Evolutionary conservation across 1,284 basidiomycete genomes (phyloP), one percentile per base, ranked within the genome.

Genomic region (Ceraceosorus guamensis): DNA sequence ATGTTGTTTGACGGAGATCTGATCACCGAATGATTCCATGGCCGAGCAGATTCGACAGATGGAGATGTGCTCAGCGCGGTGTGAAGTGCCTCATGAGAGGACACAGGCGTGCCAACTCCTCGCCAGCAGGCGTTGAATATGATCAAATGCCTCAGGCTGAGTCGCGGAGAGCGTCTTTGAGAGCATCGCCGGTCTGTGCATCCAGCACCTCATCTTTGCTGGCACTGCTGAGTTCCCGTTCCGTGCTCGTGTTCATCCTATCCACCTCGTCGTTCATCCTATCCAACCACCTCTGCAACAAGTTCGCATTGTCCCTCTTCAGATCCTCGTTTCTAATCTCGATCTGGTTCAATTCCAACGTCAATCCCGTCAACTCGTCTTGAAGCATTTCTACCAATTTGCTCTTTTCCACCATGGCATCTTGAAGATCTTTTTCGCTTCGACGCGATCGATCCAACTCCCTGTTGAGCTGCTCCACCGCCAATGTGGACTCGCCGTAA

Each of bases 221-320:
- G n/a, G n/a, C n/a, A n/a, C n/a, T n/a, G n/a, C n/a, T n/a, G n/a
- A n/a, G n/a, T n/a, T 41, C 37, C 37, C n/a, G 8, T n/a, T 41
- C 37, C 8, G 37, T 41, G 37, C 37, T 8, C 37, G n/a, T 8
- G 37, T 98, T 97, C 88, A 98, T 90, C 79, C 85, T 86, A 76
- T 92, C 90, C 5, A 87, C 93, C 71, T 92, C 91, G 13, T 84
- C 80, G 72, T 95, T 90, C 80, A 95, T 95, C 66, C 59, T 46
- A 48, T 70, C 68, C 18, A 73, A 55, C 70, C 70, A 73, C 10
- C 71, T 85, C 76, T 96, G 90, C 1, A 98, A 81, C 44, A 98
- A 82, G 66, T 87, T 87, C 16, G 92, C 91, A 70, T 98, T 98
- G 78, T 98, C 93, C 70, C 86, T 87, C 55, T 84, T 85, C 48